Evolutionary conservation across 495 filamentous ascomycete species (phyloP).

Genomic region (Friedmanniomyces endolithicus): DNA sequence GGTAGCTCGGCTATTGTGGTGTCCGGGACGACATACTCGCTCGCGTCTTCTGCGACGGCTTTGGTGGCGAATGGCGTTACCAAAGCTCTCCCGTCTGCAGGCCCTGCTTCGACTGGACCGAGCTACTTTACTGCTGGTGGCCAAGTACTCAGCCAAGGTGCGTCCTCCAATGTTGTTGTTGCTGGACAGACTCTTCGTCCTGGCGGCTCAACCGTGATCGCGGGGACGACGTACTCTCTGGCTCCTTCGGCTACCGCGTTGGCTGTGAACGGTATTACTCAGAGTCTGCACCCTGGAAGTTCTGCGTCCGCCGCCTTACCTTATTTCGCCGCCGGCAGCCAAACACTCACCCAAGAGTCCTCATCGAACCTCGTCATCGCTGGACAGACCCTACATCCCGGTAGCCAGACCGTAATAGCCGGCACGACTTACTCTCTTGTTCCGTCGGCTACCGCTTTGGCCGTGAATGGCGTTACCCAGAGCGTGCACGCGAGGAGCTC

Average conservation of each 20-base stretch:
- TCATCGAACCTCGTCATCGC: not conserved
- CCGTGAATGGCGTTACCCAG: conserved; percentile 6
- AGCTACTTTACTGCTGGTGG: no score
- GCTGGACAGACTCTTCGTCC: conserved; percentile 1
- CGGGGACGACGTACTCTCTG: conserved; percentile 6
- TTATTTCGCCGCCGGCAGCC: not conserved
- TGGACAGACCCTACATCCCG: conserved; percentile 2
- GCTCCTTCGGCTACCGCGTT: not conserved
- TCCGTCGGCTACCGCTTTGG: not conserved
- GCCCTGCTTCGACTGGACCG: no score
- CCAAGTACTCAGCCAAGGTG: no score
- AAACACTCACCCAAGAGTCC: not conserved
- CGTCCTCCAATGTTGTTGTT: no score
- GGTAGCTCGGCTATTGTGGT: no score
- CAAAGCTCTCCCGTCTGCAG: no score
- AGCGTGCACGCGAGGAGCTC: not conserved
- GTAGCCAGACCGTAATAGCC: not conserved
- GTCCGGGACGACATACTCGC: no score
- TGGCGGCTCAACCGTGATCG: conserved; percentile 1
- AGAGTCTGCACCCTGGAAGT: not conserved
- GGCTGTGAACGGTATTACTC: conserved; percentile 2
- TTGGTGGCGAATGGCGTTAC: no score
- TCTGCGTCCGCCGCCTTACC: not conserved
- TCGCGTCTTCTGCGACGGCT: no score
- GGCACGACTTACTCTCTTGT: conserved; percentile 11